These are phyloP conservation scores for Sclerotinia trifoliorum DNA, from an alignment of 2,329 filamentous ascomycete genomes.

Conservation along the genomic window DNA sequence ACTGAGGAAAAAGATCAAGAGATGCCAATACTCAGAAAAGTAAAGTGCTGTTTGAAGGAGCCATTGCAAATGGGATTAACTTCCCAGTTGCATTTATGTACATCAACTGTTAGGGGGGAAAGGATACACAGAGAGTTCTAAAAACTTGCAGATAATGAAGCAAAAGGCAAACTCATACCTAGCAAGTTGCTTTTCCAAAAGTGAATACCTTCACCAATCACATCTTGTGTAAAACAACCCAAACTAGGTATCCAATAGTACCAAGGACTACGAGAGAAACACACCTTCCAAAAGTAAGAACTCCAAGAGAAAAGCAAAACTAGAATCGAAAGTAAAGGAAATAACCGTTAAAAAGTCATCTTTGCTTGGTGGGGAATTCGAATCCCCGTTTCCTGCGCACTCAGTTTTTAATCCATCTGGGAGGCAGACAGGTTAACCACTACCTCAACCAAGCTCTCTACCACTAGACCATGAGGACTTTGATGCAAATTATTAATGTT, in stretches of 20 bases:
- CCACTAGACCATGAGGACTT: neutral
- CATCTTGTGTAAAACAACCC: too few species aligned
- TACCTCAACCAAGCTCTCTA: slow-evolving; percentile 22
- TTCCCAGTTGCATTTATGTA: neutral
- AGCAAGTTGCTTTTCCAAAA: neutral
- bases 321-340: neutral
- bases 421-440: slow-evolving; percentile 24
- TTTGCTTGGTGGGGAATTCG: slow-evolving; percentile 21
- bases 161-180: neutral
- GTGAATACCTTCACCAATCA: slow-evolving; percentile 10
- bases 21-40: neutral
- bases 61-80: neutral
- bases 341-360: neutral
- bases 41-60: neutral
- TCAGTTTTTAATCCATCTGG: neutral
- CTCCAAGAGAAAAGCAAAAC: too few species aligned
- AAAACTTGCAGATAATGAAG: neutral
- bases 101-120: neutral
- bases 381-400: slow-evolving; percentile 21
- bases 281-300: neutral
- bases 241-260: neutral
- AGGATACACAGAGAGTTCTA: neutral
- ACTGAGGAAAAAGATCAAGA: neutral
- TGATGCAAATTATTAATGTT: slow-evolving; percentile 4
- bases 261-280: neutral